Percentiles rank a stretch among this genome's conserved stretches.
These are phyloP conservation scores for Neoascochyta sp. DNA, from an alignment of 2,329 filamentous ascomycete species.

Conservation along the genomic window DNA sequence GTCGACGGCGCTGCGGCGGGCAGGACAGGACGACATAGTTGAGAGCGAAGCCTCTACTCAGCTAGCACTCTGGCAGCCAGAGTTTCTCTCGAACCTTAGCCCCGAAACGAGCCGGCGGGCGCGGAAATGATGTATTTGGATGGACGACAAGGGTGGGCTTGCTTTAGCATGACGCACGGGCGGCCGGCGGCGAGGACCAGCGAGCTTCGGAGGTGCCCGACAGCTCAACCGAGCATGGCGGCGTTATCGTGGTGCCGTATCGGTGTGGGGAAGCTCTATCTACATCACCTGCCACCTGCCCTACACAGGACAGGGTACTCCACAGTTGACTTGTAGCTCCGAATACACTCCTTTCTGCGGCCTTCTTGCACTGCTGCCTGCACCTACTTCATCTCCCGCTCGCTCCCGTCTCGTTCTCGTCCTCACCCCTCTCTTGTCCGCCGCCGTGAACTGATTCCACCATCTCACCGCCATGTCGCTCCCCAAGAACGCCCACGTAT, in stretches of 20 bases:
- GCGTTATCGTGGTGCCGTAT: too few relatives aligned
- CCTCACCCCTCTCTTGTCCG: neutral
- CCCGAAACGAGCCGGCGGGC: too few relatives aligned
- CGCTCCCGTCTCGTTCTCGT: neutral
- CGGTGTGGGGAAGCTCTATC: conserved; percentile 9
- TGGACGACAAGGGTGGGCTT: too few relatives aligned
- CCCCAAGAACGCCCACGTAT: conserved; percentile 66
- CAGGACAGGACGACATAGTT: conserved; percentile 1
- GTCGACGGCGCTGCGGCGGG: conserved; percentile 1
- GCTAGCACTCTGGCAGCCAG: neutral
- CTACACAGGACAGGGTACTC: too few relatives aligned
- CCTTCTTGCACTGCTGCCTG: neutral
- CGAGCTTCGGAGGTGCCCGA: too few relatives aligned
- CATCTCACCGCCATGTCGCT: conserved; percentile 34
- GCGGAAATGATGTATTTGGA: too few relatives aligned
- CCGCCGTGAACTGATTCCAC: conserved; percentile 1
- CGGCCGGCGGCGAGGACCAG: too few relatives aligned
- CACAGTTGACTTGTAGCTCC: too few relatives aligned
- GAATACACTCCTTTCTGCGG: conserved; percentile 1
- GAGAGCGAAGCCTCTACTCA: neutral
- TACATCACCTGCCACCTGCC: conserved; percentile 9
- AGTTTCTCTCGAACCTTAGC: too few relatives aligned
- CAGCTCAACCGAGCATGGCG: too few relatives aligned
- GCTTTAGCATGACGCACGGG: too few relatives aligned
- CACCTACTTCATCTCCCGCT: too few relatives aligned